A percentile compares a stretch with the other conserved stretches of the same genome.
Evolutionary conservation across 495 filamentous ascomycete species (phyloP).

Genomic region (Neurospora sp.): DNA sequence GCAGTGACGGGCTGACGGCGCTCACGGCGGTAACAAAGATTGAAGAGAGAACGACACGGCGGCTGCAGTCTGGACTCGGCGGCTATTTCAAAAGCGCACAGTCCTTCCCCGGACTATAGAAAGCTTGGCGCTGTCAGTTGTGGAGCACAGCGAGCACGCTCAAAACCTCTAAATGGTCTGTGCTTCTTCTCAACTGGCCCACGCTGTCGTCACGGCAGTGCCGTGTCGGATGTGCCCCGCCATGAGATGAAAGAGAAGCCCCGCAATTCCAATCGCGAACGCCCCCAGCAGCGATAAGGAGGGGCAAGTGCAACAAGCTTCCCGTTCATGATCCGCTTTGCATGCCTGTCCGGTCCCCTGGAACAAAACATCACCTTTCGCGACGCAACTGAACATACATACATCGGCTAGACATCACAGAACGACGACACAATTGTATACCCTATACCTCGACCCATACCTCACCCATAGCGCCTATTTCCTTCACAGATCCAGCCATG

Average conservation of each 20-base stretch:
- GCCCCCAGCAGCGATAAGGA: background rate
- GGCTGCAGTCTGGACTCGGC: background rate
- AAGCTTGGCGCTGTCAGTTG: background rate
- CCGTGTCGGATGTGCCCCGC: background rate
- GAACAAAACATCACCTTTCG: background rate
- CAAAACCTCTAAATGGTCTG: background rate
- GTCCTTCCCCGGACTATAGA: background rate
- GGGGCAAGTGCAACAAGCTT: background rate
- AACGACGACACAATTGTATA: background rate
- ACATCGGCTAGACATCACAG: background rate
- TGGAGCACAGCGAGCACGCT: background rate
- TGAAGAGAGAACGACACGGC: background rate
- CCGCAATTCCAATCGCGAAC: background rate
- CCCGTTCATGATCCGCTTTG: background rate
- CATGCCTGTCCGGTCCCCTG: background rate
- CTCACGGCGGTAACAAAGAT: background rate
- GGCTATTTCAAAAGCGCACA: background rate
- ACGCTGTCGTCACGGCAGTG: background rate
- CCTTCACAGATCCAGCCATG: conserved; percentile 10
- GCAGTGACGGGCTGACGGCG: background rate
- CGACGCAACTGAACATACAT: background rate
- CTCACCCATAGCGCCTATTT: background rate
- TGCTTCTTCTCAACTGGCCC: background rate
- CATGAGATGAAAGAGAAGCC: background rate
- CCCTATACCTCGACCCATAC: background rate